These are phyloP conservation scores for Rhizophagus prolifer DNA, from an alignment of 192 early-diverging fungal genomes.

Conservation along the genomic window DNA sequence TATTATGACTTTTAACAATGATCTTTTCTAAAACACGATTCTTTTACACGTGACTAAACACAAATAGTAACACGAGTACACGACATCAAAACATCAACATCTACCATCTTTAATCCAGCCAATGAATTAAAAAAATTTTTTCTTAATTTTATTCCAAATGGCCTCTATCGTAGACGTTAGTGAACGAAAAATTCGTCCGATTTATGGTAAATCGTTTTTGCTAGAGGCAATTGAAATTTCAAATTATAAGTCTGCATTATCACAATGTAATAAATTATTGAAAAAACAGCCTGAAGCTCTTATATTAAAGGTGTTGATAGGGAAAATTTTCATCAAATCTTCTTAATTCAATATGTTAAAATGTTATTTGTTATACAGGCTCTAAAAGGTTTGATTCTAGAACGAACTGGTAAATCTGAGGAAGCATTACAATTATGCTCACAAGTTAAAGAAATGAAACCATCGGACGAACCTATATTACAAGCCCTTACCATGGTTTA, in stretches of 20 bases:
- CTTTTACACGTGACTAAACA: background rate
- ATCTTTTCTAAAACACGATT: background rate
- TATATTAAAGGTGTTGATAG: slow-evolving; percentile 58
- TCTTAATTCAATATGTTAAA: background rate
- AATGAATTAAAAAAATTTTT: background rate
- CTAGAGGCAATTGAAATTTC: slow-evolving; percentile 64
- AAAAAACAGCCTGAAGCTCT: slow-evolving; percentile 69
- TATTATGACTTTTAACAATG: no score
- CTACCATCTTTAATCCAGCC: background rate
- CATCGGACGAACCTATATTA: slow-evolving; percentile 60
- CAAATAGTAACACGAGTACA: no score
- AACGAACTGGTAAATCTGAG: slow-evolving; percentile 58
- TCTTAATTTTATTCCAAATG: background rate
- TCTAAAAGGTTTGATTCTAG: slow-evolving; percentile 72
- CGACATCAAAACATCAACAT: no score
- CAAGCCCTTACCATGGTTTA: slow-evolving; percentile 62
- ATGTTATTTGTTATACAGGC: slow-evolving; percentile 45
- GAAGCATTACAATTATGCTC: slow-evolving; percentile 64
- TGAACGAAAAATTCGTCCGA: slow-evolving; percentile 26
- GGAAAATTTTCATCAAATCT: background rate
- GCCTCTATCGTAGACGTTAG: slow-evolving; percentile 7
- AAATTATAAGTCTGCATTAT: slow-evolving; percentile 64
- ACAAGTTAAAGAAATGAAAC: slow-evolving; percentile 59
- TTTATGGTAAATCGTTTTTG: slow-evolving; percentile 17
- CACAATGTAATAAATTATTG: slow-evolving; percentile 62